Conservation (phyloP, 164 flowering plant genomes). For the Santalum album region DNA sequence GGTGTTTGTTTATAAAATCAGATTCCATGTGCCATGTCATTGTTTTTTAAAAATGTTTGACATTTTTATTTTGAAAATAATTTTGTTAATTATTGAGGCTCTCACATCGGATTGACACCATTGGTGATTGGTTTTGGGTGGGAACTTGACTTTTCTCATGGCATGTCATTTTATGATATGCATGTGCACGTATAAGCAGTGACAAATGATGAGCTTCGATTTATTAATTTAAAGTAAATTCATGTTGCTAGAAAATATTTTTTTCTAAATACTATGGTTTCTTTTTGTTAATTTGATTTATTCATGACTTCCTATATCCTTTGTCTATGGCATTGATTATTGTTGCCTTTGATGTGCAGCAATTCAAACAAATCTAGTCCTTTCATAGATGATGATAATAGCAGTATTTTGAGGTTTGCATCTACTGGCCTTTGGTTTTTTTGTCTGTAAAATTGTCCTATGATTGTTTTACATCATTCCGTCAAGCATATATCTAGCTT, state of each 20-base stretch:
- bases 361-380: constrained; percentile 10
- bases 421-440: constrained; percentile 1
- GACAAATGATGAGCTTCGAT: too few relatives aligned
- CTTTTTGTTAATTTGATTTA: not conserved
- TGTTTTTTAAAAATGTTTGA: too few relatives aligned
- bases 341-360: constrained; percentile 26
- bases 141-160: too few relatives aligned
- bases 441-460: not conserved
- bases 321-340: constrained; percentile 6
- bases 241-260: not conserved
- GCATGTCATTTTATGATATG: too few relatives aligned
- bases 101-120: too few relatives aligned
- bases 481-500: not conserved
- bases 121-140: too few relatives aligned
- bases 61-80: too few relatives aligned
- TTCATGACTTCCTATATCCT: not conserved
- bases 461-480: not conserved
- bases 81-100: too few relatives aligned
- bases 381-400: constrained; percentile 14
- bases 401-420: constrained; percentile 28
- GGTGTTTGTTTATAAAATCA: too few relatives aligned
- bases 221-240: too few relatives aligned
- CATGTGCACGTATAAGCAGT: too few relatives aligned
- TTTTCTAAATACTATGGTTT: not conserved
- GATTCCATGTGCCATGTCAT: too few relatives aligned